Evolutionary conservation across 495 filamentous ascomycete genomes (phyloP).

Genomic region (Trichoderma virens): DNA sequence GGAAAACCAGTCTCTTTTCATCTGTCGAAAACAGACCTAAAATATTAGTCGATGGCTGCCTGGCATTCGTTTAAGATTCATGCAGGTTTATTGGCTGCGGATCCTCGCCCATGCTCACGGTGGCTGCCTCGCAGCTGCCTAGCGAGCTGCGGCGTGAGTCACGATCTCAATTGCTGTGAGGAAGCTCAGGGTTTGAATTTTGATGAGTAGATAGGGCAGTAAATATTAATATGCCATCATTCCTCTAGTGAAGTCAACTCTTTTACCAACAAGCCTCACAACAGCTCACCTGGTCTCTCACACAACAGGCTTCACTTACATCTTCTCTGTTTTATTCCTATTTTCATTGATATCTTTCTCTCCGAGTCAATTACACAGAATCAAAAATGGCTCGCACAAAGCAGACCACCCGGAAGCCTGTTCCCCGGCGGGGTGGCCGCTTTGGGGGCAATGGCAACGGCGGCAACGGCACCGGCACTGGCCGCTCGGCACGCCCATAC

Average conservation of each 20-base stretch:
- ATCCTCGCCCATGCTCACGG: background rate
- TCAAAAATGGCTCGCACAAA: slow-evolving; percentile 3
- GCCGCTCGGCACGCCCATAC: background rate
- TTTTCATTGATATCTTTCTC: too few species aligned
- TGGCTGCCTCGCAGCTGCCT: slow-evolving; percentile 2
- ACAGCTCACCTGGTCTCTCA: background rate
- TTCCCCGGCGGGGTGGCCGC: background rate
- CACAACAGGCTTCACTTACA: too few species aligned
- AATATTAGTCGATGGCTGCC: background rate
- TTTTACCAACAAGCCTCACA: background rate
- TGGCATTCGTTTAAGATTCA: background rate
- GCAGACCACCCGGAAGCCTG: background rate
- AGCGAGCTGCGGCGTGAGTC: background rate
- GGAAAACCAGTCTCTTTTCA: background rate
- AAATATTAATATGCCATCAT: background rate
- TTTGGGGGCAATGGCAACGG: background rate
- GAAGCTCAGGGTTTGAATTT: background rate
- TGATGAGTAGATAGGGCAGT: too few species aligned
- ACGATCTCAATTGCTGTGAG: background rate
- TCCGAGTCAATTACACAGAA: background rate
- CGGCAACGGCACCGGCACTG: background rate
- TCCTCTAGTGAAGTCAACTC: background rate
- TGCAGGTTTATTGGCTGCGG: background rate
- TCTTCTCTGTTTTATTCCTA: background rate
- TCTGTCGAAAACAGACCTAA: background rate